These are phyloP conservation scores for Sporisorium reilianum DNA, from an alignment of 1,284 basidiomycete species.

Conservation along the genomic window DNA sequence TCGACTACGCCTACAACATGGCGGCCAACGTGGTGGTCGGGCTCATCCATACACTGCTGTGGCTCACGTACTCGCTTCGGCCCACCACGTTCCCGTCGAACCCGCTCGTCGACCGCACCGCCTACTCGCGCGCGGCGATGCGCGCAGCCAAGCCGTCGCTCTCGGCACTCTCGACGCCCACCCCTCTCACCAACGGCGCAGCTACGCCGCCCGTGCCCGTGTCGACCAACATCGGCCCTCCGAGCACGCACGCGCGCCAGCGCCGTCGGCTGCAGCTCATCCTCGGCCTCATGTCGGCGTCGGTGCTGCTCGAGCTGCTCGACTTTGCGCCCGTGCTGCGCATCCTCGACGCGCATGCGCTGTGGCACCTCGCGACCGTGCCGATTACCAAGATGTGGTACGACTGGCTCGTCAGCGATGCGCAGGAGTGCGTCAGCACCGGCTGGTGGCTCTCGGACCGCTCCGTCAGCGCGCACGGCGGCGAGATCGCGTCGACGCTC, in stretches of 20 bases:
- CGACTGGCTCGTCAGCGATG: constrained; percentile 64
- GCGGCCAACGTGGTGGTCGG: constrained; percentile 84
- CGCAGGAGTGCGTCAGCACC: constrained; percentile 57
- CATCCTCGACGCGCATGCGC: constrained; percentile 88
- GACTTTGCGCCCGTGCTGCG: constrained; percentile 85
- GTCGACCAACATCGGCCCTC: constrained; percentile 48
- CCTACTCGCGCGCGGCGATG: constrained; percentile 61
- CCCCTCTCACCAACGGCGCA: constrained; percentile 32
- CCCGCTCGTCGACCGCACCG: constrained; percentile 45
- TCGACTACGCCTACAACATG: constrained; percentile 97
- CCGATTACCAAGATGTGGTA: constrained; percentile 86
- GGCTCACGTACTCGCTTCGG: constrained; percentile 73
- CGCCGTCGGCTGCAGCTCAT: constrained; percentile 72
- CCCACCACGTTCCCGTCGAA: constrained; percentile 52
- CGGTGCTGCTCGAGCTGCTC: constrained; percentile 86
- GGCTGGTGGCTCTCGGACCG: constrained; percentile 60
- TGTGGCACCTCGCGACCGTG: constrained; percentile 92
- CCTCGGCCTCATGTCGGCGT: constrained; percentile 77
- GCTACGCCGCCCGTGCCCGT: constrained; percentile 56
- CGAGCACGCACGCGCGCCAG: constrained; percentile 66
- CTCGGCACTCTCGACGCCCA: constrained; percentile 37
- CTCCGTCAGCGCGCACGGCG: constrained; percentile 1
- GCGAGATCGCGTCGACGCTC: constrained; percentile 20
- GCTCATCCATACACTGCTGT: constrained; percentile 78
- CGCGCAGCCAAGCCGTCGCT: constrained; percentile 74